A percentile compares a stretch with the other conserved stretches of the same genome.
Evolutionary conservation across 1,284 basidiomycete species (phyloP).

Genomic region (Malassezia slooffiae): DNA sequence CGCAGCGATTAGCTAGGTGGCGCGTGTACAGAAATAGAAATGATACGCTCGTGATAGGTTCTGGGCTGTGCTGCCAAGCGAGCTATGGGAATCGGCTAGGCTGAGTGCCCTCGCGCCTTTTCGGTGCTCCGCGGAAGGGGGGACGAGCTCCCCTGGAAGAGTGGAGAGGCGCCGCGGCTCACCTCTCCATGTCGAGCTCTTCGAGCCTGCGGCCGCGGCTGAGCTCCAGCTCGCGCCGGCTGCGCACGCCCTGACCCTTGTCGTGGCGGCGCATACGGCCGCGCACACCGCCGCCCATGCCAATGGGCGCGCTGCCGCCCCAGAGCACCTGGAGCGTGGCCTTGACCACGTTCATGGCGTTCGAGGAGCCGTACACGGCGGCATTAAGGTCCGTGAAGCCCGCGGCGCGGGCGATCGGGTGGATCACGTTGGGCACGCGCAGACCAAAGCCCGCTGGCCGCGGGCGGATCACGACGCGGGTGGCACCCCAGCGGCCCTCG

Average conservation of each 20-base stretch:
- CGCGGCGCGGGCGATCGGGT: conserved; percentile 73
- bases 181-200: conserved; percentile 20
- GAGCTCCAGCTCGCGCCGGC: conserved; percentile 28
- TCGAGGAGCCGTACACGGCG: conserved; percentile 84
- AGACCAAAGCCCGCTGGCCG: conserved; percentile 82
- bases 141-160: not conserved
- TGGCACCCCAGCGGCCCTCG: conserved; percentile 72
- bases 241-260: conserved; percentile 36
- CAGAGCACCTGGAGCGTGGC: conserved; percentile 47
- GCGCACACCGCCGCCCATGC: conserved; percentile 41
- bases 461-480: conserved; percentile 69
- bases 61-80: too few species aligned
- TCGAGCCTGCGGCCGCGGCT: conserved; percentile 33
- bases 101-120: too few species aligned
- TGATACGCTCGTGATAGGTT: too few species aligned
- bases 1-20: too few species aligned
- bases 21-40: too few species aligned
- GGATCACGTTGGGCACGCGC: conserved; percentile 75
- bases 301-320: conserved; percentile 34
- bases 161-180: not conserved
- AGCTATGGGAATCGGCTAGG: too few species aligned
- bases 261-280: conserved; percentile 38
- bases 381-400: conserved; percentile 89
- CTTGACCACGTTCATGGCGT: conserved; percentile 58
- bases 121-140: too few species aligned